Evolutionary conservation across 306 rosid species (phyloP), one percentile per base, ranked within the genome.

Genomic region (Hylodesmum podocarpum): DNA sequence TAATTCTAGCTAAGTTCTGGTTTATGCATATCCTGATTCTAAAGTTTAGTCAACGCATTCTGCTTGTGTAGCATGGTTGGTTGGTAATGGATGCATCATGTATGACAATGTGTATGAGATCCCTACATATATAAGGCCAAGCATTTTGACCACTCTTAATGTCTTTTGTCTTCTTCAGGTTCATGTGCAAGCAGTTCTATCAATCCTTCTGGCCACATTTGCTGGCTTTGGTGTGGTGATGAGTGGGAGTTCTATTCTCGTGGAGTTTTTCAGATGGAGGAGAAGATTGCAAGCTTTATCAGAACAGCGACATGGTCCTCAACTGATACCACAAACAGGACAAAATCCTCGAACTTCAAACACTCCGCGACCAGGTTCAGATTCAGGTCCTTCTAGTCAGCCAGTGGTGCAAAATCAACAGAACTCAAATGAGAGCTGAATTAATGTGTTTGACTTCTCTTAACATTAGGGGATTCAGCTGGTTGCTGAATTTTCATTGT

Each of bases 151-250:
- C 34, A 4, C 13, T 34, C 21, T 62, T 29, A 10, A 27, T 76
- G 36, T 49, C 62, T 27, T 37, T 33, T 58, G 57, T 72, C 51
- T 73, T 19, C 33, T 76, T 24, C 88, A 95, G 99, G 88, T 92
- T 49, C 83, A 78, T 18, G 91, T 95, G 82, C 99, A 91, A 87
- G 88, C 97, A 70, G 96, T 92, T 77, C 70, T 92, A 75, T 88
- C 98, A 12, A 87, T 96, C 75, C 91, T 96, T 31, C 89, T 96
- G 4, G 98, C 99, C 24, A 92, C 99, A 67, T 92, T 96, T 79
- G 88, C 97, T 6, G 97, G 99, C 62, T 86, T 91, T 51, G 99
- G 97, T 34, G 91, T 90, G 72, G 91, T 93, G 22, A 89, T 96
- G 98, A 84, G 97, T 71, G 98, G 96, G 37, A 96, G 93, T 67